Evolutionary conservation across 2,329 filamentous ascomycete genomes (phyloP).

Genomic region (Colletotrichum aenigma): DNA sequence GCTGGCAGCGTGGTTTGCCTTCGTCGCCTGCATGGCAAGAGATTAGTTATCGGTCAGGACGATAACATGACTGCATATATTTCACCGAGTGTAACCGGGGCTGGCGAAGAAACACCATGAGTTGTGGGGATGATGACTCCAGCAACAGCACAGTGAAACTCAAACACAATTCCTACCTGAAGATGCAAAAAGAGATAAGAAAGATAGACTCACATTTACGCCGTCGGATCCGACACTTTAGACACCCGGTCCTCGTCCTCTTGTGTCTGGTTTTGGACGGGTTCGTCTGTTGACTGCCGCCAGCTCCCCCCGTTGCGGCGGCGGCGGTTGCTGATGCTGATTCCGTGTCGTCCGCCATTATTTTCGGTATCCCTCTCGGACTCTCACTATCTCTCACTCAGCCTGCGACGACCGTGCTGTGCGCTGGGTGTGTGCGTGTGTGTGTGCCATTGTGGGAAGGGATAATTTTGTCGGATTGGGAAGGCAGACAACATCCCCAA

Average conservation of each 20-base stretch:
- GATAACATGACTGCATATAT: not conserved
- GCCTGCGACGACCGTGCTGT: not conserved
- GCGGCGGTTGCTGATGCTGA: not conserved
- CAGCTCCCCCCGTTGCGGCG: not conserved
- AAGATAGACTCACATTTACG: conserved; percentile 46
- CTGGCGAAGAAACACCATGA: not conserved
- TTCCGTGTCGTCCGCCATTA: conserved; percentile 15
- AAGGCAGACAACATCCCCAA: conserved; percentile 7
- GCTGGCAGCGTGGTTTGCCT: conserved; percentile 51
- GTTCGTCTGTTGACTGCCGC: not conserved
- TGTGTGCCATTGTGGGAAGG: not conserved
- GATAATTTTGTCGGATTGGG: conserved; percentile 21
- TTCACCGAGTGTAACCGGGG: not conserved
- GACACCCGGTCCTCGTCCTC: conserved; percentile 47
- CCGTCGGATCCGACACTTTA: conserved; percentile 51
- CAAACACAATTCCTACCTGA: not conserved
- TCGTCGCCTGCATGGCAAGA: conserved; percentile 49
- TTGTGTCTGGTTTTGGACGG: conserved; percentile 18
- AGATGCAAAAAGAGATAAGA: not conserved
- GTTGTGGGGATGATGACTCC: not conserved
- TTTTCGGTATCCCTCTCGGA: not conserved
- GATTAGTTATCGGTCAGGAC: not conserved
- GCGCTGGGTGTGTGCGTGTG: not conserved
- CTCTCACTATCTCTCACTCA: not conserved
- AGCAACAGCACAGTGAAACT: not conserved